These are phyloP conservation scores for Didymosphaeria variabile DNA, from an alignment of 2,329 filamentous ascomycete genomes.

Conservation along the genomic window DNA sequence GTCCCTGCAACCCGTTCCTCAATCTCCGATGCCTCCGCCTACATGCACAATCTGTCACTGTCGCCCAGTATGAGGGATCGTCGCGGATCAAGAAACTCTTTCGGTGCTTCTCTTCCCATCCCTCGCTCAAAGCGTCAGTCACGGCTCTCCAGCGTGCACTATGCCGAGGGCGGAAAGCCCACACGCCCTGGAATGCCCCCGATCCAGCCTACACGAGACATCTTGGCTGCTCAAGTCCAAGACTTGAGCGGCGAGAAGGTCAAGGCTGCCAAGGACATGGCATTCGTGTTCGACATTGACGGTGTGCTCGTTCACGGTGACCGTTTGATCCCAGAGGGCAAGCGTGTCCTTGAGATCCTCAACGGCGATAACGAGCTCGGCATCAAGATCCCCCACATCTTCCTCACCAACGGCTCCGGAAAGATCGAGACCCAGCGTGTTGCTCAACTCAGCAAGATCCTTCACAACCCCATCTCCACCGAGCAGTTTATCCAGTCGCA, in stretches of 20 bases:
- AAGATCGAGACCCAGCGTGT: constrained; percentile 73
- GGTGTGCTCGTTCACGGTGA: constrained; percentile 79
- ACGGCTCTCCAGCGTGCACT: constrained; percentile 70
- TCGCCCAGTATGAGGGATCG: constrained; percentile 73
- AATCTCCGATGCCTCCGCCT: constrained; percentile 71
- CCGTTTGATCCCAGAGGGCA: constrained; percentile 73
- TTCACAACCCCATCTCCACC: constrained; percentile 70
- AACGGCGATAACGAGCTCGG: constrained; percentile 81
- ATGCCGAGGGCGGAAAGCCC: constrained; percentile 55
- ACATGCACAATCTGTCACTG: constrained; percentile 77
- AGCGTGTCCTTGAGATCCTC: constrained; percentile 72
- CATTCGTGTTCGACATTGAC: constrained; percentile 81
- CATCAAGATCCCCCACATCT: constrained; percentile 79
- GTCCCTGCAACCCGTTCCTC: constrained; percentile 74
- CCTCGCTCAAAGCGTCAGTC: constrained; percentile 75
- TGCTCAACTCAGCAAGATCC: constrained; percentile 72
- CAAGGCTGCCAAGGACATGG: constrained; percentile 77
- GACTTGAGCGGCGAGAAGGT: constrained; percentile 73
- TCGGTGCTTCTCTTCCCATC: constrained; percentile 76
- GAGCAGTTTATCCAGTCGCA: constrained; percentile 82
- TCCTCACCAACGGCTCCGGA: constrained; percentile 78
- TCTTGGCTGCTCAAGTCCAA: constrained; percentile 75
- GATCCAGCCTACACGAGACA: constrained; percentile 70
- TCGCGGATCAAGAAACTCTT: constrained; percentile 77
- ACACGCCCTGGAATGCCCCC: constrained; percentile 66